Conservation (phyloP, 139 green algal genomes). For the Closterium sp. region DNA sequence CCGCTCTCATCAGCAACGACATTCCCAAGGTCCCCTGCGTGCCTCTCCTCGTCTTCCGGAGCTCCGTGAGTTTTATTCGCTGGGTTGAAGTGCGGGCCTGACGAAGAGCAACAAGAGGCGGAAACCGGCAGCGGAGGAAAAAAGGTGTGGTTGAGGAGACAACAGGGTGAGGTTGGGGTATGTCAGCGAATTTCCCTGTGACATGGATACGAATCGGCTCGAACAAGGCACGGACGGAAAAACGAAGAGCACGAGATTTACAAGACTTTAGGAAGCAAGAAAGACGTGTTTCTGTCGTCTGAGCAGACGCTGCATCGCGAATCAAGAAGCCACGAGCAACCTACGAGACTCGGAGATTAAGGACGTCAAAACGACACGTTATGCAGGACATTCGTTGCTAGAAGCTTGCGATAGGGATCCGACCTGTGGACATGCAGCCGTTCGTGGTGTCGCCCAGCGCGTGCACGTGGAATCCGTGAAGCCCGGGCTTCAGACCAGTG, state of each 20-base stretch:
- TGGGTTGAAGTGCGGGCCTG: conserved; percentile 61
- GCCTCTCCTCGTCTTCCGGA: conserved; percentile 50
- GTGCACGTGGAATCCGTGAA: conserved; percentile 57
- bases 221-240: too few relatives aligned
- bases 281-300: too few relatives aligned
- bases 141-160: background rate
- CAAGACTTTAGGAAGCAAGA: too few relatives aligned
- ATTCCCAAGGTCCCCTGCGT: conserved; percentile 60
- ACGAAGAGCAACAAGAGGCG: background rate
- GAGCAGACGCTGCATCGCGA: background rate
- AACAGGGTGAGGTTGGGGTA: background rate
- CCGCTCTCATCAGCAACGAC: conserved; percentile 40
- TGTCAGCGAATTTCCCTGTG: background rate
- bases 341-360: too few relatives aligned
- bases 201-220: background rate
- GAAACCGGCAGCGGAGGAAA: background rate
- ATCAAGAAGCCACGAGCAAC: too few relatives aligned
- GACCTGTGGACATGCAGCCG: conserved; percentile 57
- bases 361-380: too few relatives aligned
- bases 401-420: background rate
- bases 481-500: conserved; percentile 47
- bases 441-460: conserved; percentile 55
- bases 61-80: conserved; percentile 52
- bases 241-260: too few relatives aligned
- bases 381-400: background rate